Evolutionary conservation across 1,139 yeast genomes (phyloP).

Genomic region (Meyerozyma carpophila): DNA sequence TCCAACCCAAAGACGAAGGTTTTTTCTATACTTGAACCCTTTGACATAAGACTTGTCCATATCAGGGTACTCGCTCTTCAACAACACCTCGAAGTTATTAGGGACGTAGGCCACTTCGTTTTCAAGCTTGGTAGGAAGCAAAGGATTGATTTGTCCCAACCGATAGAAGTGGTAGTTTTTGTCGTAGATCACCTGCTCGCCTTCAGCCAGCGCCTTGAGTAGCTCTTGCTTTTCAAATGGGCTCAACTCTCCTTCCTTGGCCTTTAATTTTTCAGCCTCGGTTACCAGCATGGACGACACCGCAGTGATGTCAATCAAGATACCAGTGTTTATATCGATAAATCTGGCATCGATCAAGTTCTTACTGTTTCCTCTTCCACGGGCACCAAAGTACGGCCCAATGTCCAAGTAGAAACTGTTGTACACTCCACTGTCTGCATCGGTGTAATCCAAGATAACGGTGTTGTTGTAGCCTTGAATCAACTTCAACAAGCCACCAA

Average conservation of each 20-base stretch:
- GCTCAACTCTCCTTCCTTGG: background rate
- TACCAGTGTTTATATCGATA: conserved; percentile 11
- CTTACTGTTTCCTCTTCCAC: conserved; percentile 9
- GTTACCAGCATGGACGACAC: background rate
- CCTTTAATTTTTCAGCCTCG: background rate
- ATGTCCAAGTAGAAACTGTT: conserved; percentile 10
- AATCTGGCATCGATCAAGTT: conserved; percentile 13
- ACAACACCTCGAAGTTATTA: background rate
- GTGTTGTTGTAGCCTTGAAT: conserved; percentile 9
- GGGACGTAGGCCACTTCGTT: conserved; percentile 3
- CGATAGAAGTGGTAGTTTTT: background rate
- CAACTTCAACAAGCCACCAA: conserved; percentile 8
- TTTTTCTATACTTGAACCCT: conserved; percentile 1
- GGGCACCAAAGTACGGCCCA: background rate
- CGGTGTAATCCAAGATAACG: conserved; percentile 7
- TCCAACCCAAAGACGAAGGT: conserved; percentile 1
- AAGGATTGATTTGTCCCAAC: background rate
- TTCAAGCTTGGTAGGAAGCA: conserved; percentile 2
- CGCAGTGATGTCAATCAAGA: conserved; percentile 12
- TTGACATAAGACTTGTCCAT: background rate
- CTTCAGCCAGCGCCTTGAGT: background rate
- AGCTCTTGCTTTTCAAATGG: background rate
- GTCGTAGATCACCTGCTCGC: conserved; percentile 1
- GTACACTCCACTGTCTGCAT: conserved; percentile 6
- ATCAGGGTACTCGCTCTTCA: conserved; percentile 1